Evolutionary conservation across 2,329 filamentous ascomycete species (phyloP), one percentile per base, ranked within the genome.

Genomic region (Chrysoporthe austroafricana): DNA sequence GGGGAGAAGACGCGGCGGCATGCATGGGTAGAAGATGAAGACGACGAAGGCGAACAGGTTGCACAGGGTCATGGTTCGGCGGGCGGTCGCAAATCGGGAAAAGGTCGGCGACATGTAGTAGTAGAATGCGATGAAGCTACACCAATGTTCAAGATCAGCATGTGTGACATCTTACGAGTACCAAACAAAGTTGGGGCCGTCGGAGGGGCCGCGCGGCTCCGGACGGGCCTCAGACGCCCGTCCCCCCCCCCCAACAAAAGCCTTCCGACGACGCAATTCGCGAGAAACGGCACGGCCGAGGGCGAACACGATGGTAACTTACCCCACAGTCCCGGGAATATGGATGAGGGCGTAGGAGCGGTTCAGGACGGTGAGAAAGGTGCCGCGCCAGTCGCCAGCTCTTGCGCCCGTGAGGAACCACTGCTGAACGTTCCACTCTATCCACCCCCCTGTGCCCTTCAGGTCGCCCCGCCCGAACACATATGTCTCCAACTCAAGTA

Each of bases 91-190:
- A 63, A 80, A 80, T 18, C 78, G 77, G 32, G 73, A 72, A 63
- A 77, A 76, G 2, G 75, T 78, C 0, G 78, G 78, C 3, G 87
- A 86, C 54, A 84, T 82, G 74, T 86, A 86, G 76, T 89, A 90
- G 76, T 87, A 89, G 83, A 85, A 90, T 56, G 84, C 86, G 63
- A 89, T 85, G 75, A 89, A 89, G 66, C 86, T 88, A 59, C 16
- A 54, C 3, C 3, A 6, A 13, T 1, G 9, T 48, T n/a, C 13
- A 34, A 36, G 5, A 32, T 69, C 44, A 69, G 67, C 56, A 54
- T 9, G 14, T 9, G 32, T 26, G 34, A 32, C 34, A n/a, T 13
- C 39, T 11, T 26, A 16, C 3, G 9, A 1, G 18, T 6, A 54
- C 26, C n/a, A 21, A 59, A 44, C 26, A 26, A 26, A 26, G 26